Conservation (phyloP, 192 early-diverging fungal species). For the Coemansia aciculifera region DNA sequence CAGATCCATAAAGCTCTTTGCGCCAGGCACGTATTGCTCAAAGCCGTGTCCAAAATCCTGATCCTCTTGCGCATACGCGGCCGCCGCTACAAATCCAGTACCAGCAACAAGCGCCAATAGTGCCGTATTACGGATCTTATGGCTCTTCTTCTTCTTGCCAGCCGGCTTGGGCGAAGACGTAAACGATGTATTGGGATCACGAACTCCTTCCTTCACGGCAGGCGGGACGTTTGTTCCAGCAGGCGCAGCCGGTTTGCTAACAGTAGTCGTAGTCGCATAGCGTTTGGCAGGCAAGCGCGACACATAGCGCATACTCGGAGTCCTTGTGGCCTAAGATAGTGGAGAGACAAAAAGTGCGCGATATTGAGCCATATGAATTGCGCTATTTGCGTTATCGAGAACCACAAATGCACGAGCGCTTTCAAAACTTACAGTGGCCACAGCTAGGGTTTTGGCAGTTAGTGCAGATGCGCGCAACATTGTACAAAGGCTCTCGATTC, state of each 20-base stretch:
- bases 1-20: conserved; percentile 55
- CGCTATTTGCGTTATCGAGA: background rate
- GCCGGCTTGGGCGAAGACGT: conserved; percentile 36
- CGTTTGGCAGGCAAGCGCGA: conserved; percentile 12
- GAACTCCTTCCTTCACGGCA: conserved; percentile 24
- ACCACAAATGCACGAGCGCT: background rate
- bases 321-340: conserved; percentile 14
- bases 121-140: conserved; percentile 43
- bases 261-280: conserved; percentile 20
- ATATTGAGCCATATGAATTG: background rate
- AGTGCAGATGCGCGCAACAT: conserved; percentile 35
- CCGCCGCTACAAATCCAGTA: conserved; percentile 45
- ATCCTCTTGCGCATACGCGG: conserved; percentile 46
- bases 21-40: conserved; percentile 61
- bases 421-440: conserved; percentile 11
- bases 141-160: conserved; percentile 36
- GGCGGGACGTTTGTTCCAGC: background rate
- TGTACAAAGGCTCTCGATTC: background rate
- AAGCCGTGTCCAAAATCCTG: conserved; percentile 61
- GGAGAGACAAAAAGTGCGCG: background rate
- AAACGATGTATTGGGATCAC: conserved; percentile 21
- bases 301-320: conserved; percentile 1
- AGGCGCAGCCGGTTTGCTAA: background rate
- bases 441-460: conserved; percentile 8
- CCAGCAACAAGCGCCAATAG: conserved; percentile 31